phyloP scores from a whole-genome alignment of 352 stramenopile species.

The Globisporangium cederbergense region DNA sequence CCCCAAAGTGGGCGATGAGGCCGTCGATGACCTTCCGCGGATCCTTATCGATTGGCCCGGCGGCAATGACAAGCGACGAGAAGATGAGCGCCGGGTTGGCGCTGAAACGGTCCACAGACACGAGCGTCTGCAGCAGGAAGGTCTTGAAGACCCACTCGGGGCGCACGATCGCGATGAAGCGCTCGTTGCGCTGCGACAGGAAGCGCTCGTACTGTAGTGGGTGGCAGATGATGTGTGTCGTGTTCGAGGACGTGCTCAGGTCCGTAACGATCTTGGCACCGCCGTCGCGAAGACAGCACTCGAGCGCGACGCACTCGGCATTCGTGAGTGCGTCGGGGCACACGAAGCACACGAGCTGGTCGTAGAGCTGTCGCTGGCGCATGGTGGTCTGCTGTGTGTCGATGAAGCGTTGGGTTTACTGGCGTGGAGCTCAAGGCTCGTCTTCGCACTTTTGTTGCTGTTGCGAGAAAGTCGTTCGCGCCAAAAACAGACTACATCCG shows the following conservation, averaged over 20 bases:
- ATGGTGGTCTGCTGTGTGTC: conserved; percentile 15
- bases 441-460: not conserved
- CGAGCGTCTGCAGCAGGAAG: conserved; percentile 57
- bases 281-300: conserved; percentile 62
- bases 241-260: conserved; percentile 14
- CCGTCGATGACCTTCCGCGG: conserved; percentile 75
- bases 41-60: conserved; percentile 73
- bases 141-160: conserved; percentile 79
- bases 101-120: conserved; percentile 74
- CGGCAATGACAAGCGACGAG: conserved; percentile 68
- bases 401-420: not conserved
- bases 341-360: conserved; percentile 45
- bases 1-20: conserved; percentile 79
- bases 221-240: conserved; percentile 78
- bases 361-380: conserved; percentile 47
- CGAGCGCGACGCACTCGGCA: conserved; percentile 36
- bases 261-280: conserved; percentile 46
- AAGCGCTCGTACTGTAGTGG: conserved; percentile 50
- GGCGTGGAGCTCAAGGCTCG: not conserved
- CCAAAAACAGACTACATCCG: not conserved
- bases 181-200: conserved; percentile 43
- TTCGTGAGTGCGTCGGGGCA: conserved; percentile 42
- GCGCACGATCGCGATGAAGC: conserved; percentile 70
- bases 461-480: not conserved
- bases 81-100: conserved; percentile 76